Percentiles rank a stretch among this genome's conserved stretches.
Conservation (phyloP, 1,284 basidiomycete species). For the Cryptococcus amylolentus region DNA sequence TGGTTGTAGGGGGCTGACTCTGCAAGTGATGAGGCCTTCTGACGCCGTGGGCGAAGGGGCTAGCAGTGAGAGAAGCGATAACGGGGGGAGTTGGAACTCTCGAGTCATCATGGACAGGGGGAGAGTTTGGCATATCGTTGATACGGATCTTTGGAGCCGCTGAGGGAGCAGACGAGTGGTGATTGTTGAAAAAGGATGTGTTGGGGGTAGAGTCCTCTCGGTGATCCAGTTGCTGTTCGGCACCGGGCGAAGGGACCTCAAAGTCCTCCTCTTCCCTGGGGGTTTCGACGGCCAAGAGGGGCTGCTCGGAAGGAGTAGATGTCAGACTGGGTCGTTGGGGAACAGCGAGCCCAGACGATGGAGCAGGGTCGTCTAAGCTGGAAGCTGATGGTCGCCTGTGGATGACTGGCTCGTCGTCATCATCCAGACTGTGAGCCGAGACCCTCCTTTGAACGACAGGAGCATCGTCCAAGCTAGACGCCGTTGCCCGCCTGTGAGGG, state of each 20-base stretch:
- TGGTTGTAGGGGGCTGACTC: not conserved
- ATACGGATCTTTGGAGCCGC: slow-evolving; percentile 13
- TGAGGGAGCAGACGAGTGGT: not conserved
- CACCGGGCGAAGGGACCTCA: not conserved
- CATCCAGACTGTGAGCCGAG: too few relatives aligned
- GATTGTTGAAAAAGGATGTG: too few relatives aligned
- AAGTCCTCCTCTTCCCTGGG: not conserved
- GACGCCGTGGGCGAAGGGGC: slow-evolving; percentile 1
- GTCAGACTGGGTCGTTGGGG: slow-evolving; percentile 9
- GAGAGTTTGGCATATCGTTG: slow-evolving; percentile 16
- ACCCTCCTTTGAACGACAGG: not conserved
- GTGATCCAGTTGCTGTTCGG: not conserved
- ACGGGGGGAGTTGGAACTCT: slow-evolving; percentile 3
- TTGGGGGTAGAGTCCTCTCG: not conserved
- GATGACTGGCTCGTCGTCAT: too few relatives aligned
- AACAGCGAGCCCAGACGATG: not conserved
- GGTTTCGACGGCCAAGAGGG: slow-evolving; percentile 2
- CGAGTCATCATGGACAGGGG: slow-evolving; percentile 5
- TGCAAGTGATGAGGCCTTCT: not conserved
- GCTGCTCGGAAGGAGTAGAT: slow-evolving; percentile 11
- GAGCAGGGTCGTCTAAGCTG: not conserved
- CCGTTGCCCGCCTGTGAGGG: too few relatives aligned
- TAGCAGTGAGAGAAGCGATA: not conserved
- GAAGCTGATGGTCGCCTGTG: not conserved
- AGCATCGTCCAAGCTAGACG: not conserved